These are phyloP conservation scores for Paramarasmius palmivorus DNA, from an alignment of 1,284 basidiomycete genomes.

Conservation along the genomic window DNA sequence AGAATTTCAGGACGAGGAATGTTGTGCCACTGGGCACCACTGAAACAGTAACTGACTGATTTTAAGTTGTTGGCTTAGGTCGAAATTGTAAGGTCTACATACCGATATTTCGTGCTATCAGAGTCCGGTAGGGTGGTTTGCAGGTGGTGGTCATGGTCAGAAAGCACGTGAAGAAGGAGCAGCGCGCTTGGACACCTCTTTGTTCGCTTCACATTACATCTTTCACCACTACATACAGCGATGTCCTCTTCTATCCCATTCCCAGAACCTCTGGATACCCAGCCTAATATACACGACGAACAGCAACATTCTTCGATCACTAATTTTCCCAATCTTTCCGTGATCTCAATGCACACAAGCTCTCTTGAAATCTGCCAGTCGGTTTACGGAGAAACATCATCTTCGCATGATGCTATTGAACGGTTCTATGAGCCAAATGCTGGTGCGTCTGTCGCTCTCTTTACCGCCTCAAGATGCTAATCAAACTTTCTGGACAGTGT, in stretches of 20 bases:
- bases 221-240: not conserved
- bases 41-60: too few relatives aligned
- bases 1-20: too few relatives aligned
- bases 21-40: too few relatives aligned
- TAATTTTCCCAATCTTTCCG: constrained; percentile 25
- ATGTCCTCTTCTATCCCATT: not conserved
- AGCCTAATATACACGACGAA: not conserved
- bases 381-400: constrained; percentile 56
- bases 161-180: not conserved
- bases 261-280: not conserved
- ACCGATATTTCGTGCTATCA: too few relatives aligned
- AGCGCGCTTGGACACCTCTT: not conserved
- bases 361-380: constrained; percentile 67
- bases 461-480: constrained; percentile 2
- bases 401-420: constrained; percentile 50
- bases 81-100: too few relatives aligned
- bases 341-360: constrained; percentile 52
- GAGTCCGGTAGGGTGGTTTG: too few relatives aligned
- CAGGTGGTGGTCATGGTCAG: not conserved
- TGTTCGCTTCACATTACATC: not conserved
- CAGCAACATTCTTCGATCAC: not conserved
- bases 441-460: constrained; percentile 37
- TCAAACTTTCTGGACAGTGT: constrained; percentile 24
- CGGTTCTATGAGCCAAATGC: constrained; percentile 70
- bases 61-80: too few relatives aligned